Percentiles rank a stretch among this genome's conserved stretches.
phyloP scores from a whole-genome alignment of 2,329 filamentous ascomycete genomes.

The Falciphora oryzae region DNA sequence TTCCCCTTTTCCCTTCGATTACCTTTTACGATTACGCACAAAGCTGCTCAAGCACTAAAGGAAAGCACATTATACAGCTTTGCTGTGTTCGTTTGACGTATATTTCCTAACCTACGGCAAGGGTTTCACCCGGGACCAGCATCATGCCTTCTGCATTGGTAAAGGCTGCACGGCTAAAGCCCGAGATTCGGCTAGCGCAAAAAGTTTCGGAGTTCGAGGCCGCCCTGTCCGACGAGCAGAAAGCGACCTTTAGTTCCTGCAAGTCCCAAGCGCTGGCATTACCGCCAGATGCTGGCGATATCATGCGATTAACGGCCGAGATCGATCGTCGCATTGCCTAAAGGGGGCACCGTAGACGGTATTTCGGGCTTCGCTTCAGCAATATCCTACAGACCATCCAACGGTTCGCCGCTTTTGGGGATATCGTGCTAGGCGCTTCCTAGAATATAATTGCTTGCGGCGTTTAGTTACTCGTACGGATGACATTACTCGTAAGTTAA shows the following conservation, averaged over 20 bases:
- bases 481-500: slow-evolving; percentile 31
- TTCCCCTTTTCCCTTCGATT: too few relatives aligned
- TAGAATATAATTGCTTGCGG: slow-evolving; percentile 39
- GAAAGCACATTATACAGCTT: too few relatives aligned
- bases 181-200: slow-evolving; percentile 34
- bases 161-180: slow-evolving; percentile 15
- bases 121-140: too few relatives aligned
- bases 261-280: slow-evolving; percentile 15
- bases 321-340: slow-evolving; percentile 22
- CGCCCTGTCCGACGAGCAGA: slow-evolving; percentile 29
- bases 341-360: slow-evolving; percentile 21
- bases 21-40: too few relatives aligned
- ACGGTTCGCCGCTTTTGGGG: slow-evolving; percentile 36
- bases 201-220: slow-evolving; percentile 34
- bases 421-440: slow-evolving; percentile 33
- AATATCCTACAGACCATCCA: slow-evolving; percentile 35
- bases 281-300: slow-evolving; percentile 27
- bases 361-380: slow-evolving; percentile 34
- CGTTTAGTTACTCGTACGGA: slow-evolving; percentile 38
- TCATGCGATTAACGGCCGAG: slow-evolving; percentile 35
- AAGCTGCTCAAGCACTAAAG: too few relatives aligned
- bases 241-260: slow-evolving; percentile 21
- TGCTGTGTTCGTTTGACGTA: too few relatives aligned
- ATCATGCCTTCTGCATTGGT: too few relatives aligned
- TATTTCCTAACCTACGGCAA: too few relatives aligned